A percentile compares a stretch with the other conserved stretches of the same genome.
Evolutionary conservation across 352 stramenopile species (phyloP).

Genomic region (Phytophthora tentaculata): DNA sequence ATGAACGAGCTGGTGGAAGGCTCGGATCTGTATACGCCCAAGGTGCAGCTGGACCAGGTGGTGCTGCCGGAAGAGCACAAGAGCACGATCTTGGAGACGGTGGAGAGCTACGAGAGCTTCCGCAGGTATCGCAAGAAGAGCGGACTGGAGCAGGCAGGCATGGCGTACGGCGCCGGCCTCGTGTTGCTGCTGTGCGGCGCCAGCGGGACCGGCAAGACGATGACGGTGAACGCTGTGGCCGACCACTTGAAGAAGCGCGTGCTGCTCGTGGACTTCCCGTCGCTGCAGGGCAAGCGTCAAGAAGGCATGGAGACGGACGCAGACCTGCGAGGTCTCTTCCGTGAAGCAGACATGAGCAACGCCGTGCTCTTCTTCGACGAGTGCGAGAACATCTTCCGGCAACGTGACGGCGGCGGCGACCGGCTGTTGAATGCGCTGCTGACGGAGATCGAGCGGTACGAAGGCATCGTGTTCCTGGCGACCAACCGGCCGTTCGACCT

Average conservation of each 20-base stretch:
- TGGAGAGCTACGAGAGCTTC: constrained; percentile 86
- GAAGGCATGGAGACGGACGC: constrained; percentile 80
- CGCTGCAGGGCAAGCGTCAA: constrained; percentile 79
- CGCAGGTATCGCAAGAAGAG: constrained; percentile 82
- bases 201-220: constrained; percentile 91
- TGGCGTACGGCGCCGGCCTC: constrained; percentile 80
- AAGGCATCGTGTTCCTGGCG: constrained; percentile 90
- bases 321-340: constrained; percentile 85
- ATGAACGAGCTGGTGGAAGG: constrained; percentile 92
- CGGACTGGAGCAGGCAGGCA: constrained; percentile 69
- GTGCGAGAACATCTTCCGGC: constrained; percentile 89
- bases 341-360: constrained; percentile 91
- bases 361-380: constrained; percentile 91
- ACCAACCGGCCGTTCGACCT: constrained; percentile 90
- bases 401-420: constrained; percentile 82
- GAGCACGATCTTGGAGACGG: constrained; percentile 75
- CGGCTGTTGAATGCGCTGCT: constrained; percentile 83
- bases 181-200: constrained; percentile 84
- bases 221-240: constrained; percentile 90
- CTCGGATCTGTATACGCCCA: constrained; percentile 86
- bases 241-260: constrained; percentile 88
- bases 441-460: constrained; percentile 89
- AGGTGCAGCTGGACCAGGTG: constrained; percentile 84
- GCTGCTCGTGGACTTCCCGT: constrained; percentile 89
- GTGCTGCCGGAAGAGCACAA: constrained; percentile 89